These are phyloP conservation scores for Cercis canadensis DNA, from an alignment of 306 rosid genomes.

Conservation along the genomic window DNA sequence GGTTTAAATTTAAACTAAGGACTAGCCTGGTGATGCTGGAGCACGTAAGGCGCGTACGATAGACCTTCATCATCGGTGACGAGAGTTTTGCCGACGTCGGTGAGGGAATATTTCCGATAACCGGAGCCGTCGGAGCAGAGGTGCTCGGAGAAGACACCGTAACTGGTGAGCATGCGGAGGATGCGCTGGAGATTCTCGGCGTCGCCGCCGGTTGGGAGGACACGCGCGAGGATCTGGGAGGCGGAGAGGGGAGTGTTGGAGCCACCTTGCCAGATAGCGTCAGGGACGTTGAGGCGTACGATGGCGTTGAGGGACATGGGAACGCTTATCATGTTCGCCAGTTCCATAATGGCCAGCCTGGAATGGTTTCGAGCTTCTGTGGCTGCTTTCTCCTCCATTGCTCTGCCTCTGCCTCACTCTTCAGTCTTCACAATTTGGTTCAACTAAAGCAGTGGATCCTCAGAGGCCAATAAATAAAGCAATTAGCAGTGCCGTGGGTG, in stretches of 20 bases:
- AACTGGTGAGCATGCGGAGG: constrained; percentile 78
- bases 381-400: constrained; percentile 30
- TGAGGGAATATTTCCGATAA: constrained; percentile 71
- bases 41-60: constrained; percentile 73
- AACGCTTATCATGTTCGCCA: constrained; percentile 95
- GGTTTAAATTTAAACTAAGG: neutral
- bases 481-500: too few species aligned
- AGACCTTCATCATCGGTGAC: constrained; percentile 67
- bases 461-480: too few species aligned
- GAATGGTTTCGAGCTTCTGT: constrained; percentile 58
- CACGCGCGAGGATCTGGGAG: constrained; percentile 56
- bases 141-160: constrained; percentile 78
- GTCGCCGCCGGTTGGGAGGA: constrained; percentile 64
- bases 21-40: constrained; percentile 89
- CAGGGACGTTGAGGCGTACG: constrained; percentile 86
- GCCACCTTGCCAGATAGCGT: constrained; percentile 84
- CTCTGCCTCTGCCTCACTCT: too few species aligned
- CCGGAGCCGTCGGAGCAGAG: constrained; percentile 12
- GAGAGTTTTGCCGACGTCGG: constrained; percentile 76
- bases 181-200: constrained; percentile 87
- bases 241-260: constrained; percentile 75
- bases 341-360: constrained; percentile 64
- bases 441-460: too few species aligned
- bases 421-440: too few species aligned
- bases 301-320: constrained; percentile 93